Conservation (phyloP, 345 rosid species). For the Gossypium anomalum region DNA sequence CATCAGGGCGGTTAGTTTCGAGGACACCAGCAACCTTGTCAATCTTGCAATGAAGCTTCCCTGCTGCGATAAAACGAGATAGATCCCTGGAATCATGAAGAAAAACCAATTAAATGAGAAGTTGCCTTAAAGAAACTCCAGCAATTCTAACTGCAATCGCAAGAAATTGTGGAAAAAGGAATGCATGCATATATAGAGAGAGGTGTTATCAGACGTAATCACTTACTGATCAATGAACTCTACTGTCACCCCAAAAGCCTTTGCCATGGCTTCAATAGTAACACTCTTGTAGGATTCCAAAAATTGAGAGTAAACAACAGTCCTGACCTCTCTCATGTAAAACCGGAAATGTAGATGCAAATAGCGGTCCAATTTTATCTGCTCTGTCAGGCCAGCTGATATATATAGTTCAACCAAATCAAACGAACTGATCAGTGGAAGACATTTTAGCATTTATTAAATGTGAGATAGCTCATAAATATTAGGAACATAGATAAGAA, state of each 20-base stretch:
- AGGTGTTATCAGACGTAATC: conserved; percentile 6
- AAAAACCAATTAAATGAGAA: neutral
- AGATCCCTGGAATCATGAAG: conserved; percentile 57
- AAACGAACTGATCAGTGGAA: neutral
- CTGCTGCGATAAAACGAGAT: conserved; percentile 92
- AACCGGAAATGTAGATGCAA: conserved; percentile 93
- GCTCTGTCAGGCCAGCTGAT: conserved; percentile 61
- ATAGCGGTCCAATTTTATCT: conserved; percentile 80
- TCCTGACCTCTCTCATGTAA: conserved; percentile 97
- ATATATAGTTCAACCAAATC: neutral
- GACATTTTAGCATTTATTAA: neutral
- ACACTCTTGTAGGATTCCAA: conserved; percentile 97
- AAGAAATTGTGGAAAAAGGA: too few species aligned
- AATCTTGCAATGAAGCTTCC: conserved; percentile 97
- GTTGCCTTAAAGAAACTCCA: neutral
- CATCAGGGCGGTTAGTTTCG: conserved; percentile 96
- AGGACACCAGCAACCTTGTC: conserved; percentile 99
- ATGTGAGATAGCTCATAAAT: neutral
- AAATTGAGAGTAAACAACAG: conserved; percentile 90
- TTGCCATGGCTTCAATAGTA: conserved; percentile 96
- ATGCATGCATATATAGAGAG: too few species aligned
- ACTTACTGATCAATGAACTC: conserved; percentile 96
- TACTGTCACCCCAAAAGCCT: conserved; percentile 88
- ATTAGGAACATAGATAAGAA: neutral
- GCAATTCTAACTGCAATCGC: too few species aligned